phyloP scores from a whole-genome alignment of 768 basidiomycete species.

The Xerocomellus amylosporus region DNA sequence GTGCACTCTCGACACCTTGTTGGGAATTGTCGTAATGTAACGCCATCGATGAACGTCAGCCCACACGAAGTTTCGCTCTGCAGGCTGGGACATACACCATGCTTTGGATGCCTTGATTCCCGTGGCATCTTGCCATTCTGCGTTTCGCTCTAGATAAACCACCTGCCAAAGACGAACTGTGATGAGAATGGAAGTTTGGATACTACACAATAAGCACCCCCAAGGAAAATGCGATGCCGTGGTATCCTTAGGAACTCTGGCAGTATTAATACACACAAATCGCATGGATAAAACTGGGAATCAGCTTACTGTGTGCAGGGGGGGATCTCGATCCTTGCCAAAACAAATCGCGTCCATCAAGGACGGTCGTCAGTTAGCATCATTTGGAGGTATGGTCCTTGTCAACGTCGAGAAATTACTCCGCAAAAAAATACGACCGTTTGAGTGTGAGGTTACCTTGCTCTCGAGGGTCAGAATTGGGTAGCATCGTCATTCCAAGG shows the following conservation, averaged over 20 bases:
- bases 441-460: no score
- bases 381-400: background rate
- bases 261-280: background rate
- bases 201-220: background rate
- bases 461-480: no score
- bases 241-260: background rate
- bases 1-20: background rate
- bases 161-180: constrained; percentile 5
- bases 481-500: no score
- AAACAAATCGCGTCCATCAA: background rate
- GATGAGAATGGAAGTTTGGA: constrained; percentile 11
- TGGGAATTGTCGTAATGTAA: background rate
- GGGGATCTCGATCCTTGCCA: background rate
- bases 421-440: background rate
- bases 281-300: background rate
- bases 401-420: background rate
- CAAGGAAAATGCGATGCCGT: background rate
- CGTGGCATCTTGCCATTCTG: constrained; percentile 1
- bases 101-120: background rate
- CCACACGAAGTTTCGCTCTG: background rate
- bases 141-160: constrained; percentile 3
- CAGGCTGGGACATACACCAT: background rate
- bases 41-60: background rate
- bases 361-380: background rate
- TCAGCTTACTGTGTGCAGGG: background rate